Evolutionary conservation across 495 filamentous ascomycete genomes (phyloP).

Genomic region (Xylaria flabelliformis): DNA sequence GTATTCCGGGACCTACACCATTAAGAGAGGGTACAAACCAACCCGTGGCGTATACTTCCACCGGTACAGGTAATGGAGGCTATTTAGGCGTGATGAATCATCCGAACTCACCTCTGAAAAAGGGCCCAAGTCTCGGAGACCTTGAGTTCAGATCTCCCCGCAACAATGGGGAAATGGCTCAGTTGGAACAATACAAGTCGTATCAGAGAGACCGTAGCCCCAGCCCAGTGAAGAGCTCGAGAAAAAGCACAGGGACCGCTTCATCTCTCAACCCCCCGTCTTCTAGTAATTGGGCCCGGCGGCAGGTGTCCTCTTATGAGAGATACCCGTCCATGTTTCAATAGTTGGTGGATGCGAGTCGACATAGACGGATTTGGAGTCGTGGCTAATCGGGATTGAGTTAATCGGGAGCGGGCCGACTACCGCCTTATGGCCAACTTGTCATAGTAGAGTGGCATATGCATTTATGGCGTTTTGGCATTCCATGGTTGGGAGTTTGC

Average conservation of each 20-base stretch:
- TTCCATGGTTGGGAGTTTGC: slow-evolving; percentile 19
- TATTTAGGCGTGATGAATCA: slow-evolving; percentile 81
- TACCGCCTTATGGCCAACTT: not conserved
- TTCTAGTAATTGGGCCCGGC: slow-evolving; percentile 29
- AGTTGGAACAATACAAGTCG: slow-evolving; percentile 51
- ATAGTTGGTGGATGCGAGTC: not conserved
- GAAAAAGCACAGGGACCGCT: slow-evolving; percentile 37
- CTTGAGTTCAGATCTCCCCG: slow-evolving; percentile 53
- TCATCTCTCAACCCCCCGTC: slow-evolving; percentile 26
- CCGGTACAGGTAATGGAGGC: slow-evolving; percentile 60
- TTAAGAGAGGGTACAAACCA: slow-evolving; percentile 29
- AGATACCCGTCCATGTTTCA: slow-evolving; percentile 34
- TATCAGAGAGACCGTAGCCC: slow-evolving; percentile 34
- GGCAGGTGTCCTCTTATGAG: slow-evolving; percentile 32
- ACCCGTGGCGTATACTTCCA: slow-evolving; percentile 29
- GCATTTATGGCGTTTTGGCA: slow-evolving; percentile 24
- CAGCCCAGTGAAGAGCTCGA: slow-evolving; percentile 36
- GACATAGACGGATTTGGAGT: not conserved
- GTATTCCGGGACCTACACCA: slow-evolving; percentile 34
- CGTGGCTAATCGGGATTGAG: not conserved
- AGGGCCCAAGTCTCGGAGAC: slow-evolving; percentile 58
- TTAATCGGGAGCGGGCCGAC: not conserved
- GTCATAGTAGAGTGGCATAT: slow-evolving; percentile 14
- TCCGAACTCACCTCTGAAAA: slow-evolving; percentile 80
- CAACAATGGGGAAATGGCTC: slow-evolving; percentile 61